These are phyloP conservation scores for Metschnikowia gruessii DNA, from an alignment of 805 yeast species.

Conservation along the genomic window DNA sequence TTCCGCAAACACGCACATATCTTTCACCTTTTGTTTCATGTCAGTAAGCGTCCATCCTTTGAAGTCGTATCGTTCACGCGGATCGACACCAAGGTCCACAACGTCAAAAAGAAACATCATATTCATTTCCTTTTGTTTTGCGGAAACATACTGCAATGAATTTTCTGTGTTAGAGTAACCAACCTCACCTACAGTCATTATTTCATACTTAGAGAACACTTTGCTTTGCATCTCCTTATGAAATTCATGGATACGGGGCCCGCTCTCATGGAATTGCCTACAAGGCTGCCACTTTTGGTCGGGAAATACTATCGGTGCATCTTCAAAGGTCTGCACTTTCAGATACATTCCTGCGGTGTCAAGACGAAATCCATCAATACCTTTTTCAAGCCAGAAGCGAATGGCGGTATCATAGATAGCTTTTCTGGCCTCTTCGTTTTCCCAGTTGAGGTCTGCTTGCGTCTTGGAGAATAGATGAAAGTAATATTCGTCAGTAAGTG, in stretches of 20 bases:
- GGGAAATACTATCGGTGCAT: constrained; percentile 46
- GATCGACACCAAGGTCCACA: constrained; percentile 39
- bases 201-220: constrained; percentile 46
- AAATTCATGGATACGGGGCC: constrained; percentile 56
- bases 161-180: constrained; percentile 43
- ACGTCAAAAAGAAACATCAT: constrained; percentile 38
- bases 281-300: constrained; percentile 39
- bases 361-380: constrained; percentile 56
- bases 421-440: constrained; percentile 35
- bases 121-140: constrained; percentile 38
- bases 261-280: constrained; percentile 32
- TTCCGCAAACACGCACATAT: constrained; percentile 38
- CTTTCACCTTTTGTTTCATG: constrained; percentile 39
- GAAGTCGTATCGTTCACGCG: constrained; percentile 34
- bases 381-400: constrained; percentile 51
- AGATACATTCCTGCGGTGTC: constrained; percentile 52
- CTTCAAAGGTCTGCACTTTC: constrained; percentile 42
- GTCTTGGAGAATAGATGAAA: constrained; percentile 47
- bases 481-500: constrained; percentile 49
- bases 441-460: constrained; percentile 63
- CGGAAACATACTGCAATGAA: constrained; percentile 43
- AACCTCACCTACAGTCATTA: constrained; percentile 58
- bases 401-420: constrained; percentile 46
- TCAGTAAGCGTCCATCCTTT: constrained; percentile 35
- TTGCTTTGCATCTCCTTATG: constrained; percentile 46